Conservation (phyloP, 208 protist species). For the Tritrichomonas musculus region DNA sequence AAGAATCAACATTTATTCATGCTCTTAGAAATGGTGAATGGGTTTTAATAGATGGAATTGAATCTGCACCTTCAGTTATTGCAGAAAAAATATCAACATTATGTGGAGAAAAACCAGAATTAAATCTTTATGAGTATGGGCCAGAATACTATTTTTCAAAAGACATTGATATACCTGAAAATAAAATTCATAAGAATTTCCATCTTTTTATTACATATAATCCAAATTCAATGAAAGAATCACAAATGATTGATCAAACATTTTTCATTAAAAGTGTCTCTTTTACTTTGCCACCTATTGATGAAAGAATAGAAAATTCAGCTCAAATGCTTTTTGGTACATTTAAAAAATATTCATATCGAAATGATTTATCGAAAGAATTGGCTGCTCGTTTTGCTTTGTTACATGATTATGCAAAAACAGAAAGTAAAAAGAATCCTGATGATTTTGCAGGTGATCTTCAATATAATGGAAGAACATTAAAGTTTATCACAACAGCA, state of each 20-base stretch:
- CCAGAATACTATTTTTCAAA: neutral
- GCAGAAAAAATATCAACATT: neutral
- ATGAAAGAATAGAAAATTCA: neutral
- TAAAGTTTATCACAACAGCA: neutral
- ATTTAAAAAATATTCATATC: neutral
- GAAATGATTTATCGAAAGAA: neutral
- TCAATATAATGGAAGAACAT: neutral
- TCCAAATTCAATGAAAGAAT: neutral
- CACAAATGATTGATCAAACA: neutral
- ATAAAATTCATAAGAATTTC: neutral
- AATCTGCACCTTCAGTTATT: slow-evolving; percentile 13
- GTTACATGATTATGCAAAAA: neutral
- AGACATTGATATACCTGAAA: neutral
- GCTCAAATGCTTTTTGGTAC: neutral
- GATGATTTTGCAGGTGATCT: neutral
- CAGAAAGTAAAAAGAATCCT: neutral
- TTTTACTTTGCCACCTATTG: neutral
- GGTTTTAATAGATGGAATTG: slow-evolving; percentile 29
- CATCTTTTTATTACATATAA: slow-evolving; percentile 32
- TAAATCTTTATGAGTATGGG: slow-evolving; percentile 31
- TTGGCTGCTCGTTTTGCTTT: neutral
- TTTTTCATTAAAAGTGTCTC: neutral
- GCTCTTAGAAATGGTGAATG: neutral
- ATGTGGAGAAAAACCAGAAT: neutral
- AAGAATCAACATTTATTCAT: neutral